A percentile compares a stretch with the other conserved stretches of the same genome.
These are phyloP conservation scores for Avena eriantha DNA, from an alignment of 176 grass and related monocot species.

Conservation along the genomic window DNA sequence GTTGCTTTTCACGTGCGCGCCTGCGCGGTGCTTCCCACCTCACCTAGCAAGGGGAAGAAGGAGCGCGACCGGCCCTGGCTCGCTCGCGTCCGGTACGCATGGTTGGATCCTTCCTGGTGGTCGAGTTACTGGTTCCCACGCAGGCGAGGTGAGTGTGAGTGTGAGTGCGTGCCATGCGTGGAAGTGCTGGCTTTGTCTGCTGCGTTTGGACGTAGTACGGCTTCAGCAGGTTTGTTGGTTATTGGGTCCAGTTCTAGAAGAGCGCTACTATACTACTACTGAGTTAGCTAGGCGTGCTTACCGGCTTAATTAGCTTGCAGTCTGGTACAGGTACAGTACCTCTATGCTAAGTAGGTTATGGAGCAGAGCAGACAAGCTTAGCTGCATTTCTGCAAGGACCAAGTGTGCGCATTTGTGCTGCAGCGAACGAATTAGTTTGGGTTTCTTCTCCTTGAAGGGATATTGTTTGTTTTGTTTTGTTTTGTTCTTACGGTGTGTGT, in stretches of 20 bases:
- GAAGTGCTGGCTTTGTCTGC: conserved; percentile 25
- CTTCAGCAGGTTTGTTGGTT: too few species aligned
- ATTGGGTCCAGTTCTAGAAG: conserved; percentile 31
- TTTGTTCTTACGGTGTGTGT: background rate
- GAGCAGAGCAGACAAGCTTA: background rate
- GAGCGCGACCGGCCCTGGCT: background rate
- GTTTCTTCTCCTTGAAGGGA: background rate
- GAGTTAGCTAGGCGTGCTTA: background rate
- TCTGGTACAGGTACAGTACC: too few species aligned
- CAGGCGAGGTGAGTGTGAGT: background rate
- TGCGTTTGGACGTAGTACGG: background rate
- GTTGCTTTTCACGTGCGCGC: conserved; percentile 15
- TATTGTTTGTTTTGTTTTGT: background rate
- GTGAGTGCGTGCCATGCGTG: background rate
- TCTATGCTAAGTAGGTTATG: background rate
- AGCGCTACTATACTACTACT: background rate
- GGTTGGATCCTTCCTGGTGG: background rate
- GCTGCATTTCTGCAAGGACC: background rate
- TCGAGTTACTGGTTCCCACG: background rate
- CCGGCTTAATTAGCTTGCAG: background rate
- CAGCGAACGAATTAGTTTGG: background rate
- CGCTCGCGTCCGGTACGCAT: background rate
- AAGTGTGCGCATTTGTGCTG: background rate
- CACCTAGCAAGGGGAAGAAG: too few species aligned
- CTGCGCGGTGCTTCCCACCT: too few species aligned